Percentiles rank a stretch among this genome's conserved stretches.
Conservation (phyloP, 192 early-diverging fungal genomes). For the Backusella westeae region DNA sequence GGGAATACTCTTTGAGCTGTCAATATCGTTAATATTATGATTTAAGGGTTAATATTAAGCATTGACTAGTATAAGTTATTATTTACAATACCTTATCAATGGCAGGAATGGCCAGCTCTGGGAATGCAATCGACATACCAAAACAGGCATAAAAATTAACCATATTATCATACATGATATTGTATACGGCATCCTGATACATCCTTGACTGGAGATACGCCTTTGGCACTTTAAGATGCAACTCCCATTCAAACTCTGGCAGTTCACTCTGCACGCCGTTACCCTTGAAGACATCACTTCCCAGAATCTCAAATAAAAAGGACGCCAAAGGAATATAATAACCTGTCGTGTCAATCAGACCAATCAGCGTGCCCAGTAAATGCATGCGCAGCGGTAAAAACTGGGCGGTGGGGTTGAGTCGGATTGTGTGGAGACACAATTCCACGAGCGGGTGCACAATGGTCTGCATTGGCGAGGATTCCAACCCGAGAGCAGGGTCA, state of each 20-base stretch:
- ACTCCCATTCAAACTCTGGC: slow-evolving; percentile 61
- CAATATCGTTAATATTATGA: background rate
- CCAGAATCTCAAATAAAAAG: slow-evolving; percentile 79
- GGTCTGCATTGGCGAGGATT: slow-evolving; percentile 51
- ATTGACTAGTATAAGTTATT: background rate
- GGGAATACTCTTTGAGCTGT: slow-evolving; percentile 71
- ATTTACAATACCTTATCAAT: slow-evolving; percentile 59
- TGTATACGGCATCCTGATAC: slow-evolving; percentile 79
- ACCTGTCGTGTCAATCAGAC: slow-evolving; percentile 69
- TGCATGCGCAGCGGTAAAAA: slow-evolving; percentile 93
- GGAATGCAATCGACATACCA: slow-evolving; percentile 88
- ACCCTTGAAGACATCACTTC: slow-evolving; percentile 66
- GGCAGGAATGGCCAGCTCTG: slow-evolving; percentile 86
- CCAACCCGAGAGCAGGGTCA: slow-evolving; percentile 26
- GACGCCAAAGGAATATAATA: slow-evolving; percentile 83
- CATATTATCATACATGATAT: slow-evolving; percentile 69
- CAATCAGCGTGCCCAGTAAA: slow-evolving; percentile 68
- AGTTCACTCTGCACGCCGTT: slow-evolving; percentile 61
- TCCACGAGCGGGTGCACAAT: slow-evolving; percentile 82
- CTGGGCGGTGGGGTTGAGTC: slow-evolving; percentile 82
- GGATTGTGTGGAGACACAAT: slow-evolving; percentile 60
- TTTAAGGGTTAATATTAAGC: background rate
- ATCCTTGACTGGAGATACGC: slow-evolving; percentile 78
- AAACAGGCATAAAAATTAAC: slow-evolving; percentile 77
- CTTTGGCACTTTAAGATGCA: slow-evolving; percentile 78